Evolutionary conservation across 148 eudicot genomes (phyloP).

Genomic region (Silene uniflora): DNA sequence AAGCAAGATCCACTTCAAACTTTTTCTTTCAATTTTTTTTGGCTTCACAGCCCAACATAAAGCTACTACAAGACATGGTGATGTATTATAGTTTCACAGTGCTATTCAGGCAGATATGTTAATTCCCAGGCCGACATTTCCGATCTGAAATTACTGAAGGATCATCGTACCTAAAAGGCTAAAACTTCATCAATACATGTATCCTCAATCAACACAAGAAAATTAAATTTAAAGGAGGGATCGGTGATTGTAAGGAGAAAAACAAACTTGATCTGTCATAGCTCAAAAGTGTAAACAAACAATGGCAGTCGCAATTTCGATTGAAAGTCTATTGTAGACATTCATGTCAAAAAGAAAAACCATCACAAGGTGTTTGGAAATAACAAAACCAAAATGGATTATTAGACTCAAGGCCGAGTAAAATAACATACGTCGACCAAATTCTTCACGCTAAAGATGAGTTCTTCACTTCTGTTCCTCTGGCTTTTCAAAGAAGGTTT

Average conservation of each 20-base stretch:
- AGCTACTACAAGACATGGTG: too few species aligned
- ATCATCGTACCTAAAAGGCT: too few species aligned
- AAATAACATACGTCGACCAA: neutral
- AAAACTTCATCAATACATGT: neutral
- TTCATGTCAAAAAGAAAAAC: slow-evolving; percentile 24
- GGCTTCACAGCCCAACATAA: too few species aligned
- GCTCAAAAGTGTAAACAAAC: neutral
- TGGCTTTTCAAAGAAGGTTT: slow-evolving; percentile 44
- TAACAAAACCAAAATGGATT: slow-evolving; percentile 29
- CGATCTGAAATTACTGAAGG: too few species aligned
- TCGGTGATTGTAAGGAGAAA: neutral
- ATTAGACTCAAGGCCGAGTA: slow-evolving; percentile 26
- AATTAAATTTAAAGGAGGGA: neutral
- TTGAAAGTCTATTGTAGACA: slow-evolving; percentile 6
- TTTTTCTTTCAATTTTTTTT: too few species aligned
- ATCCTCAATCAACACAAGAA: neutral
- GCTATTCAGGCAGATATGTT: too few species aligned
- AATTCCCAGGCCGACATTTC: too few species aligned
- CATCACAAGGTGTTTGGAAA: slow-evolving; percentile 19
- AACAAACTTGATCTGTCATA: neutral
- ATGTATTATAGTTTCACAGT: too few species aligned
- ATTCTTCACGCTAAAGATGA: neutral
- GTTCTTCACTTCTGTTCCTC: slow-evolving; percentile 25
- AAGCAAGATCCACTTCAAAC: too few species aligned
- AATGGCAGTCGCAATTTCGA: neutral